Conservation (phyloP, 495 filamentous ascomycete genomes). For the Massariosphaeria phaeospora region DNA sequence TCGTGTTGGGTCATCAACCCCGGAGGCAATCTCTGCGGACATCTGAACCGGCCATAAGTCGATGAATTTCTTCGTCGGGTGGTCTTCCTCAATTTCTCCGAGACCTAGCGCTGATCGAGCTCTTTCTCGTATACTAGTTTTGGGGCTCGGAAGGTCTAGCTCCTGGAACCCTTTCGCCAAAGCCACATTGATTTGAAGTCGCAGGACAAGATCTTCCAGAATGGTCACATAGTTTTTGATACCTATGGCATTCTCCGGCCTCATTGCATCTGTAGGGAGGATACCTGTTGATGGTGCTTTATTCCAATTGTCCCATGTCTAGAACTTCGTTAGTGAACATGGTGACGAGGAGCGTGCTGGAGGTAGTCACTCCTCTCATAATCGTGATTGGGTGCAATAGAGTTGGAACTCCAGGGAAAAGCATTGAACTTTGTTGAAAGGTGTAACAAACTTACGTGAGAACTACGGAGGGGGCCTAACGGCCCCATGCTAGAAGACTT, state of each 20-base stretch:
- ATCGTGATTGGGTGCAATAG: too few relatives aligned
- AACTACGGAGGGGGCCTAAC: too few relatives aligned
- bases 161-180: conserved; percentile 77
- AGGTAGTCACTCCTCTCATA: too few relatives aligned
- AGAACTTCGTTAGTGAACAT: too few relatives aligned
- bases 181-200: conserved; percentile 78
- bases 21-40: conserved; percentile 67
- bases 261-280: conserved; percentile 58
- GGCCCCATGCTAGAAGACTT: too few relatives aligned
- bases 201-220: conserved; percentile 72
- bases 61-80: conserved; percentile 69
- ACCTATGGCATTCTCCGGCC: conserved; percentile 57
- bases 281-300: conserved; percentile 46
- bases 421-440: too few relatives aligned
- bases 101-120: conserved; percentile 16
- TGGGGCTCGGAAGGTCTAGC: conserved; percentile 58
- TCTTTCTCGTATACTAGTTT: conserved; percentile 27
- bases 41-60: conserved; percentile 85
- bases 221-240: conserved; percentile 72
- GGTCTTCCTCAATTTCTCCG: conserved; percentile 42
- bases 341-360: too few relatives aligned
- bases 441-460: too few relatives aligned
- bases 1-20: conserved; percentile 39
- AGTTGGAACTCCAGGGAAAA: too few relatives aligned
- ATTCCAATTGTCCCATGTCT: too few relatives aligned